A percentile compares a stretch with the other conserved stretches of the same genome.
Evolutionary conservation across 345 rosid genomes (phyloP).

Genomic region (Syzygium aqueum): DNA sequence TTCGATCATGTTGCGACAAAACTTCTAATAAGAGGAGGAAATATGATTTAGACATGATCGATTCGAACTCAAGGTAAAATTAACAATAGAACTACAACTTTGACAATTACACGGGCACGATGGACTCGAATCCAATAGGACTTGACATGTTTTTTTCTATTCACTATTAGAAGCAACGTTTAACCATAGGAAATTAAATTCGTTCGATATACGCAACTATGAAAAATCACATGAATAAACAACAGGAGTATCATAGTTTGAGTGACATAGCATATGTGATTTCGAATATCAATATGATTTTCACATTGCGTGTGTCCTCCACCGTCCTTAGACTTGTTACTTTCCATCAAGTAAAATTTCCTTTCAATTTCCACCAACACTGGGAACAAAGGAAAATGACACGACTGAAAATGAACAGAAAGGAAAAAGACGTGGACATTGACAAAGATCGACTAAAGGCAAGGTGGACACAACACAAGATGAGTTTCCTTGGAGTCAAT

Average conservation of each 20-base stretch:
- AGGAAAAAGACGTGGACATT: neutral
- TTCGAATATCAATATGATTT: neutral
- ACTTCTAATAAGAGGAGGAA: too few species aligned
- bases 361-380: neutral
- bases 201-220: neutral
- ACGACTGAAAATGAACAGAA: neutral
- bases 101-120: neutral
- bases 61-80: neutral
- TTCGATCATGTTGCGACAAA: neutral
- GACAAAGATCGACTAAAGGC: neutral
- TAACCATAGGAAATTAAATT: neutral
- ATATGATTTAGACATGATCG: accelerated
- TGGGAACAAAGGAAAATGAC: neutral
- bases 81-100: neutral
- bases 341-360: neutral
- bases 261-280: neutral
- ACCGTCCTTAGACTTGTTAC: neutral
- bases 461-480: neutral
- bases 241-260: neutral
- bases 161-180: neutral
- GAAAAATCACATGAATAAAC: neutral
- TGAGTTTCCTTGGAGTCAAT: neutral
- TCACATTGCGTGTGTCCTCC: neutral
- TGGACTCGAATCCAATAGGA: neutral
- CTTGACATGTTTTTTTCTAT: neutral